Conservation (phyloP, 805 yeast genomes). For the Grigorovia jiainica region DNA sequence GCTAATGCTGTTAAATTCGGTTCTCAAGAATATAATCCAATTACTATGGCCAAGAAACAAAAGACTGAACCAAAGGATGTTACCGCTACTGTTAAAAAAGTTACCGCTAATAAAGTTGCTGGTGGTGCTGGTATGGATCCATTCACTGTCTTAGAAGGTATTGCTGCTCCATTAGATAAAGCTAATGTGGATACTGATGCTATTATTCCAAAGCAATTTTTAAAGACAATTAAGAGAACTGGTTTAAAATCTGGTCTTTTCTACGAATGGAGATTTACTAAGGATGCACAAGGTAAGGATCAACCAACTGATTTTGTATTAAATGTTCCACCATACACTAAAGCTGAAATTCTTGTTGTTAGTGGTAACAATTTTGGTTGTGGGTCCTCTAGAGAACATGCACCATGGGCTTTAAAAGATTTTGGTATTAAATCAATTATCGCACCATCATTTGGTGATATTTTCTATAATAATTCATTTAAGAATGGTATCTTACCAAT, state of each 20-base stretch:
- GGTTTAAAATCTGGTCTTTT: constrained; percentile 84
- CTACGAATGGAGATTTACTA: constrained; percentile 77
- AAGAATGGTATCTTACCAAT: constrained; percentile 93
- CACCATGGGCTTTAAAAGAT: constrained; percentile 98
- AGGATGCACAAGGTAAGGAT: constrained; percentile 61
- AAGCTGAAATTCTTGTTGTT: constrained; percentile 76
- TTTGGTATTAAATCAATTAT: constrained; percentile 93
- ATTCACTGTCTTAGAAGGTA: constrained; percentile 70
- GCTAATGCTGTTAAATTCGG: constrained; percentile 33
- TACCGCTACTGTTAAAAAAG: constrained; percentile 42
- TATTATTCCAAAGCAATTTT: constrained; percentile 95
- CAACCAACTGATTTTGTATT: constrained; percentile 83
- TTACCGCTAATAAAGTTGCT: constrained; percentile 30
- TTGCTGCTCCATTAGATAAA: constrained; percentile 89
- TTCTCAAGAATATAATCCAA: constrained; percentile 1
- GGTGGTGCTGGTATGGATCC: constrained; percentile 55
- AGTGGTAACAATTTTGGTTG: constrained; percentile 98
- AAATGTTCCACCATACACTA: constrained; percentile 74
- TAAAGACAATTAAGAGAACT: constrained; percentile 95
- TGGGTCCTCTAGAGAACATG: constrained; percentile 98
- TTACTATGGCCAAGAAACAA: constrained; percentile 35
- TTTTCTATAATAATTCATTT: constrained; percentile 93
- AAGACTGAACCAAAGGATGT: constrained; percentile 41
- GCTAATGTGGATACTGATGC: constrained; percentile 98
- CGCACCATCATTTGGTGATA: constrained; percentile 98